phyloP scores from a whole-genome alignment of 192 early-diverging fungal genomes.

The Backusella westeae region DNA sequence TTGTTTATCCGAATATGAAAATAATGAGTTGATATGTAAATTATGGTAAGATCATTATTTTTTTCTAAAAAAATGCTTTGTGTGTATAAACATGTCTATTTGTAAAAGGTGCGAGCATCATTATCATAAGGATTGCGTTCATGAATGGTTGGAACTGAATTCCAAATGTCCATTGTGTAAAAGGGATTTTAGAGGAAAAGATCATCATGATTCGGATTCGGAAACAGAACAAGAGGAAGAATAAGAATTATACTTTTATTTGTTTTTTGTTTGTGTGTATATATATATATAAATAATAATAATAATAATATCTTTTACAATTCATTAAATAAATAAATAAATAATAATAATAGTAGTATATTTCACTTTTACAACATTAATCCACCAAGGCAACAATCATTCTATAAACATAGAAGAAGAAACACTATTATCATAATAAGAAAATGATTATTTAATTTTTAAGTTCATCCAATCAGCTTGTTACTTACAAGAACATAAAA shows the following conservation, averaged over 20 bases:
- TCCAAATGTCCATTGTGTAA: conserved; percentile 77
- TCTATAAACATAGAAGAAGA: conserved; percentile 88
- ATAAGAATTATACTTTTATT: not conserved
- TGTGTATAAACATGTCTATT: not conserved
- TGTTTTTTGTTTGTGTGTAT: not conserved
- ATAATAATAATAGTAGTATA: not conserved
- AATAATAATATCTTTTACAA: not conserved
- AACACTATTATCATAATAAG: conserved; percentile 35
- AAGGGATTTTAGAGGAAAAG: conserved; percentile 48
- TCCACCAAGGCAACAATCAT: conserved; percentile 29
- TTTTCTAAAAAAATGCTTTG: not conserved
- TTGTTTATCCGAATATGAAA: conserved; percentile 75
- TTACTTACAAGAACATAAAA: conserved; percentile 80
- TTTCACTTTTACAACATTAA: not conserved
- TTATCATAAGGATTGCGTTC: conserved; percentile 81
- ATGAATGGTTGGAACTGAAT: conserved; percentile 79
- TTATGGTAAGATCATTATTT: conserved; percentile 46
- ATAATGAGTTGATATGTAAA: conserved; percentile 70
- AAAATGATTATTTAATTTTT: not conserved
- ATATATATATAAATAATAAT: not conserved
- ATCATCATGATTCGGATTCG: not conserved
- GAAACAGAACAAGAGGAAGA: conserved; percentile 7
- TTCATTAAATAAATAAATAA: not conserved
- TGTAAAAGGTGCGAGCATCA: conserved; percentile 59
- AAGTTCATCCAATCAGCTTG: not conserved